These are phyloP conservation scores for Phlegmacium glaucopus DNA, from an alignment of 768 basidiomycete genomes.

Conservation along the genomic window DNA sequence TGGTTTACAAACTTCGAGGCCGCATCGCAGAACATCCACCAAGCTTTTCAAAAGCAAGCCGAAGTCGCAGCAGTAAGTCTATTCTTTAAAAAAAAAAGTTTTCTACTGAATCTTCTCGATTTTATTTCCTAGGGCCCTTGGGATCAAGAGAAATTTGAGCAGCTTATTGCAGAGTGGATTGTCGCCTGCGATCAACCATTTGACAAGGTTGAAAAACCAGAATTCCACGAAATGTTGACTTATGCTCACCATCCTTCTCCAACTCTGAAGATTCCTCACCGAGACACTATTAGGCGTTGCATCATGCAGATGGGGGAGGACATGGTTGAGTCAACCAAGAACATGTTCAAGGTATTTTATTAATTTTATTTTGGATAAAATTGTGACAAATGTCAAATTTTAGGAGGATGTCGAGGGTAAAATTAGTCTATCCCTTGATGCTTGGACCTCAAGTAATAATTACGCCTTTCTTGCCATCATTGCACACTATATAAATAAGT, in stretches of 20 bases:
- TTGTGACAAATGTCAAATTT: not conserved
- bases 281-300: not conserved
- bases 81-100: too few relatives aligned
- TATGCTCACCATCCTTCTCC: not conserved
- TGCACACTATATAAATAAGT: constrained; percentile 18
- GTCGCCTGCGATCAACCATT: constrained; percentile 11
- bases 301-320: constrained; percentile 12
- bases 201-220: constrained; percentile 7
- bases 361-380: not conserved
- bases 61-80: not conserved
- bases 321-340: constrained; percentile 5
- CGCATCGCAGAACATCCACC: not conserved
- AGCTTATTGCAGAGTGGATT: constrained; percentile 8
- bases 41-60: not conserved
- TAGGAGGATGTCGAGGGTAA: constrained; percentile 4
- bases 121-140: constrained; percentile 2
- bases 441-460: constrained; percentile 24
- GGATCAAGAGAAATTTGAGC: constrained; percentile 8
- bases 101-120: too few relatives aligned
- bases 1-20: not conserved
- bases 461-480: too few relatives aligned
- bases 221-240: not conserved
- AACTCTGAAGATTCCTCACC: not conserved
- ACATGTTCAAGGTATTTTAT: constrained; percentile 3
- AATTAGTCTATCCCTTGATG: constrained; percentile 20